Conservation (phyloP, 176 grass and related monocot genomes). For the Poa pratensis region DNA sequence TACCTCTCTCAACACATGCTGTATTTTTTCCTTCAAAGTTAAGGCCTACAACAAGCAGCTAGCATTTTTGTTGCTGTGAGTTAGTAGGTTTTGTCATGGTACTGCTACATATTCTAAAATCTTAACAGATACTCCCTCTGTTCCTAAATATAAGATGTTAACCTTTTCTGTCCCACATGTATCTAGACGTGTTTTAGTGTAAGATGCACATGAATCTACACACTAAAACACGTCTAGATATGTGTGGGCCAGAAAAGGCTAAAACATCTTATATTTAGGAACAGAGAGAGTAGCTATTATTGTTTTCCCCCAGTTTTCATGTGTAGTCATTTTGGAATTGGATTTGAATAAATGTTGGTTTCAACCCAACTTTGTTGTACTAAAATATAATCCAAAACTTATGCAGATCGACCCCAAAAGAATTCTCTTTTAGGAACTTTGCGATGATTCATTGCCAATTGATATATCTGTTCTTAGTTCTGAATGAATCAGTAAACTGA, state of each 20-base stretch:
- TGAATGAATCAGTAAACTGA: not conserved
- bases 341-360: not conserved
- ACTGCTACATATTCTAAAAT: not conserved
- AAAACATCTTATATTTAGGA: too few relatives aligned
- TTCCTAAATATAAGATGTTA: too few relatives aligned
- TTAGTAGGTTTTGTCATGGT: not conserved
- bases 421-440: not conserved
- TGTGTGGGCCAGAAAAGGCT: too few relatives aligned
- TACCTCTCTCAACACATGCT: not conserved
- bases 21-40: not conserved
- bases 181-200: too few relatives aligned
- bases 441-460: not conserved
- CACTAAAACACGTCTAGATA: too few relatives aligned
- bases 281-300: too few relatives aligned
- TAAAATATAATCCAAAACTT: not conserved
- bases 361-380: constrained; percentile 10
- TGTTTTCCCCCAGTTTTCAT: not conserved
- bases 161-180: too few relatives aligned
- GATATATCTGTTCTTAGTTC: not conserved
- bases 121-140: not conserved
- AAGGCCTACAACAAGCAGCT: not conserved
- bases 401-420: not conserved
- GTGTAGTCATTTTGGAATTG: not conserved
- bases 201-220: too few relatives aligned
- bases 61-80: not conserved